These are phyloP conservation scores for Candida takata DNA, from an alignment of 805 yeast species.

Conservation along the genomic window DNA sequence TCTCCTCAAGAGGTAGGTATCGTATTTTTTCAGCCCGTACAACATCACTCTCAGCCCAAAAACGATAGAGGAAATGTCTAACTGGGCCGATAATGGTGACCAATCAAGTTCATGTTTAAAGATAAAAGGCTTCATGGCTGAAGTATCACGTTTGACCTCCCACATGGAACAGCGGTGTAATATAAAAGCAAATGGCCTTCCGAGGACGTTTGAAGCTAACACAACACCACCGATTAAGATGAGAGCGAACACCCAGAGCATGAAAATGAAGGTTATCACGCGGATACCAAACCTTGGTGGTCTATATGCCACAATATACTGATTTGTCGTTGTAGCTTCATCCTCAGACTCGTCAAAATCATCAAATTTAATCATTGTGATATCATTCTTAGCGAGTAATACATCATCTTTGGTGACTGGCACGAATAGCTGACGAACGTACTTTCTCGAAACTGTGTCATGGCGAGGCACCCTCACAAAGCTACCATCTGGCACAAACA, in stretches of 20 bases:
- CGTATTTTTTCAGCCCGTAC: constrained; percentile 12
- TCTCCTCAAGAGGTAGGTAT: constrained; percentile 16
- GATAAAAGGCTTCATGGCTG: neutral
- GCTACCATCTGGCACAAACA: constrained; percentile 74
- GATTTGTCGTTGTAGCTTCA: constrained; percentile 32
- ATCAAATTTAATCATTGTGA: constrained; percentile 28
- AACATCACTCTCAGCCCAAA: constrained; percentile 18
- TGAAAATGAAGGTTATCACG: constrained; percentile 34
- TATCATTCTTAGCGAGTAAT: constrained; percentile 30
- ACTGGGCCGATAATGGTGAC: neutral
- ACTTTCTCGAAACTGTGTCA: constrained; percentile 66
- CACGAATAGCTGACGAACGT: constrained; percentile 61
- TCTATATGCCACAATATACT: constrained; percentile 72
- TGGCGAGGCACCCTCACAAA: constrained; percentile 82
- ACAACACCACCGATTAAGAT: constrained; percentile 22
- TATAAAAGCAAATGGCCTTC: constrained; percentile 18
- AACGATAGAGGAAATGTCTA: constrained; percentile 2
- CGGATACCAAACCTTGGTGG: constrained; percentile 73
- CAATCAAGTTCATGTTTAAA: neutral
- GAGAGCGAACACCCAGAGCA: constrained; percentile 42
- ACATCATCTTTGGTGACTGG: constrained; percentile 77
- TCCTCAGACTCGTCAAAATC: constrained; percentile 37
- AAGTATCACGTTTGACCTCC: neutral
- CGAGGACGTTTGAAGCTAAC: constrained; percentile 19
- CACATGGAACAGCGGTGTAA: neutral